Percentiles rank a stretch among this genome's conserved stretches.
These are phyloP conservation scores for Spathaspora gorwiae DNA, from an alignment of 805 yeast genomes.

Conservation along the genomic window DNA sequence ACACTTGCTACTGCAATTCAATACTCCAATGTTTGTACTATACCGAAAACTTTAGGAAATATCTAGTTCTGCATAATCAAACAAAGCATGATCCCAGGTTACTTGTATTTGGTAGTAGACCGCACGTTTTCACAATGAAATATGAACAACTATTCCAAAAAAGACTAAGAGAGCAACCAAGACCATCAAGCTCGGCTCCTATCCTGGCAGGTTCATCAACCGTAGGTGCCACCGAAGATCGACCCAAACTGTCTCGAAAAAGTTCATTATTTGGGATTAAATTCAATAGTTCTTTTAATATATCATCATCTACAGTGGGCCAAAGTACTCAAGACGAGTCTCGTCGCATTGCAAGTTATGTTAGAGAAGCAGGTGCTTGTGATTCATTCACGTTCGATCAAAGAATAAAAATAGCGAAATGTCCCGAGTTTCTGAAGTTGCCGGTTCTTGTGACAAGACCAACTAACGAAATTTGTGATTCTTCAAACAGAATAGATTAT, in stretches of 20 bases:
- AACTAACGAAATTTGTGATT: conserved; percentile 11
- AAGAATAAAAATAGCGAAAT: conserved; percentile 23
- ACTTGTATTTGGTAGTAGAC: conserved; percentile 25
- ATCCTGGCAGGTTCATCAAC: conserved; percentile 1
- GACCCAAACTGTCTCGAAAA: conserved; percentile 18
- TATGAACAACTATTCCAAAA: conserved; percentile 38
- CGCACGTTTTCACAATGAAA: conserved; percentile 34
- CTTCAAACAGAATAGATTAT: conserved; percentile 19
- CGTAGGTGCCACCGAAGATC: background rate
- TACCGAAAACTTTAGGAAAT: conserved; percentile 58
- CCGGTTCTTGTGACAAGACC: conserved; percentile 37
- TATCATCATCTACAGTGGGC: background rate
- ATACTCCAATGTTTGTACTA: conserved; percentile 84
- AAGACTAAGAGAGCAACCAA: conserved; percentile 24
- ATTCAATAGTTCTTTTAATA: conserved; percentile 20
- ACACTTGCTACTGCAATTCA: conserved; percentile 93
- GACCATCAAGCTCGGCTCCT: conserved; percentile 1
- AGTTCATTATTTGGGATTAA: conserved; percentile 38
- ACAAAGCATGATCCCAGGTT: conserved; percentile 28
- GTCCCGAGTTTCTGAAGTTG: conserved; percentile 26
- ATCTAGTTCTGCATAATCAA: conserved; percentile 25
- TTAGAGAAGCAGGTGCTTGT: conserved; percentile 28
- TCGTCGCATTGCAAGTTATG: conserved; percentile 9
- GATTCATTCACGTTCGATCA: conserved; percentile 32
- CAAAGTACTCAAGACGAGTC: conserved; percentile 3